Percentiles rank a stretch among this genome's conserved stretches.
phyloP scores from a whole-genome alignment of 2,329 filamentous ascomycete genomes.

The Cladosporium sp. region DNA sequence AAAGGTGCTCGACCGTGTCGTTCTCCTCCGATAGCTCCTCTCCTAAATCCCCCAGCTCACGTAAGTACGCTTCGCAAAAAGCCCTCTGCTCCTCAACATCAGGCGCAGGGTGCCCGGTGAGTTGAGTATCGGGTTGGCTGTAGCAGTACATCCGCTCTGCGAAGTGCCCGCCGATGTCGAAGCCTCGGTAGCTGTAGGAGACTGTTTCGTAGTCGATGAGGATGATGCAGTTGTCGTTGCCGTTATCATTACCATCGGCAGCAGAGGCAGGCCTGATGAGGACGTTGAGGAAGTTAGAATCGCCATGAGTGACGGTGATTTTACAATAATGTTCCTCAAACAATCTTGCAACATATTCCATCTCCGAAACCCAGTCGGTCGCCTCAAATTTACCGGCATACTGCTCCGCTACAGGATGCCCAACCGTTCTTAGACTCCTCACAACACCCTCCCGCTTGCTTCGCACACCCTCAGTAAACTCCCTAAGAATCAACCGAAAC shows the following conservation, averaged over 20 bases:
- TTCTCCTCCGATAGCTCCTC: not conserved
- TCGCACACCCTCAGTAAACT: conserved; percentile 5
- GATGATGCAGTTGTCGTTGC: not conserved
- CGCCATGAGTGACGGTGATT: conserved; percentile 7
- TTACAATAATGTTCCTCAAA: conserved; percentile 14
- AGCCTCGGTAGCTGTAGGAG: conserved; percentile 19
- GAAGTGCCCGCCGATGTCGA: conserved; percentile 22
- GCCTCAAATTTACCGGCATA: not conserved
- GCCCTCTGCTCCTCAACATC: conserved; percentile 3
- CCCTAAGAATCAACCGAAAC: not conserved
- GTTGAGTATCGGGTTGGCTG: conserved; percentile 4
- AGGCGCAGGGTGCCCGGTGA: not conserved
- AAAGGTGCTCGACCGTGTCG: conserved; percentile 18
- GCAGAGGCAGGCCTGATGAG: not conserved
- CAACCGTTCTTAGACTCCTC: not conserved
- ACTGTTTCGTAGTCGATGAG: conserved; percentile 21
- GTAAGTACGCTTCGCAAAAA: conserved; percentile 16
- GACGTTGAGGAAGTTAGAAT: conserved; percentile 18
- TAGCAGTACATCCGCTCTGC: conserved; percentile 20
- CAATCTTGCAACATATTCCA: conserved; percentile 7
- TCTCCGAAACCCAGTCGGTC: conserved; percentile 1
- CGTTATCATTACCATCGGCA: not conserved
- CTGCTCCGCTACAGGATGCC: not conserved
- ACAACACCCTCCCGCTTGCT: not conserved
- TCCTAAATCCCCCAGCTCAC: conserved; percentile 7